Evolutionary conservation across 768 basidiomycete species (phyloP).

Genomic region (Hypsizygus marmoreus): DNA sequence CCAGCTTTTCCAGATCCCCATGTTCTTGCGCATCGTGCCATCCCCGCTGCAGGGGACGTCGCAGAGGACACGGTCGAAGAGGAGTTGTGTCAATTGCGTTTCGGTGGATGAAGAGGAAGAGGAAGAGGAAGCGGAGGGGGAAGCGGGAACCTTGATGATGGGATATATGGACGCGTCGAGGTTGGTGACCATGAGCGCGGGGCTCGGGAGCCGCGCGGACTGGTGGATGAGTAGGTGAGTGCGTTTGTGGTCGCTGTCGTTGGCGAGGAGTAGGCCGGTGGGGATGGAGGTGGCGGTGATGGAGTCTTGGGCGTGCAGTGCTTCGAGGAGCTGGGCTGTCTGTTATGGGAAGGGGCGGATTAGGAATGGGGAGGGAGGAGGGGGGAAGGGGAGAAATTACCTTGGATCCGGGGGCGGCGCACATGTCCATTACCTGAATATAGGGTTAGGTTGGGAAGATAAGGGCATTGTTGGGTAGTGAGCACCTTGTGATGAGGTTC

Average conservation of each 20-base stretch:
- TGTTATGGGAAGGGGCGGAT: no score
- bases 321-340: conserved; percentile 96
- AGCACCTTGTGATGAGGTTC: conserved; percentile 83
- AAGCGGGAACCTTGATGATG: conserved; percentile 53
- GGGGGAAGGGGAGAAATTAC: conserved; percentile 35
- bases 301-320: conserved; percentile 81
- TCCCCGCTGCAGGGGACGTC: conserved; percentile 99
- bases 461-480: no score
- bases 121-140: no score
- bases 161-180: conserved; percentile 91
- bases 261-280: conserved; percentile 87
- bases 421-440: conserved; percentile 90
- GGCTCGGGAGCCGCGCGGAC: conserved; percentile 89
- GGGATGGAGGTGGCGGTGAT: conserved; percentile 67
- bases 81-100: conserved; percentile 47
- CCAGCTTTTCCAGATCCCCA: conserved; percentile 95
- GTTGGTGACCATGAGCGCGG: conserved; percentile 93
- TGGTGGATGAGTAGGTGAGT: conserved; percentile 98
- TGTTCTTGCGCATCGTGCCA: conserved; percentile 93
- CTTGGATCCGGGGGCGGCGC: conserved; percentile 98
- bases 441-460: no score
- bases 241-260: conserved; percentile 93
- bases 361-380: neutral
- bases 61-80: conserved; percentile 92
- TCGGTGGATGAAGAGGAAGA: no score